A percentile compares a stretch with the other conserved stretches of the same genome.
These are phyloP conservation scores for Irpex lacteus DNA, from an alignment of 1,284 basidiomycete species.

Conservation along the genomic window DNA sequence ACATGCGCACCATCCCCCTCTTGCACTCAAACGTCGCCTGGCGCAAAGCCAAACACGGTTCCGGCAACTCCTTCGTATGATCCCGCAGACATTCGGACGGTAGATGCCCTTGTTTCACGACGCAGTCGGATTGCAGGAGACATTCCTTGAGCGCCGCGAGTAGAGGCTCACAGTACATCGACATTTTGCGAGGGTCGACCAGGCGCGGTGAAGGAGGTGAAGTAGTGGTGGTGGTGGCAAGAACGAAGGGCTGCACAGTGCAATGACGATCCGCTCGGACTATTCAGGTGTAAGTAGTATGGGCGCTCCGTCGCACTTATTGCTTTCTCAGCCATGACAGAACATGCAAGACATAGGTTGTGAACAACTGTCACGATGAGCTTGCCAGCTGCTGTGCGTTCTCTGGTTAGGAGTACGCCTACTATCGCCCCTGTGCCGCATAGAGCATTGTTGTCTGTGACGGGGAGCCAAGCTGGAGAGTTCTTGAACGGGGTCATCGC, in stretches of 20 bases:
- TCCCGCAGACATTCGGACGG: slow-evolving; percentile 79
- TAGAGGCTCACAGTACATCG: slow-evolving; percentile 74
- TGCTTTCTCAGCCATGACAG: slow-evolving; percentile 7
- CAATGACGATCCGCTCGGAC: slow-evolving; percentile 8
- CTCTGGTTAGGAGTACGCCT: slow-evolving; percentile 49
- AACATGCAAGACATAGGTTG: neutral
- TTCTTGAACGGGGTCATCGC: slow-evolving; percentile 90
- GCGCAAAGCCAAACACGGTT: slow-evolving; percentile 70
- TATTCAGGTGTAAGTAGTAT: neutral
- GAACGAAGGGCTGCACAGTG: slow-evolving; percentile 12
- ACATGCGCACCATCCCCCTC: slow-evolving; percentile 73
- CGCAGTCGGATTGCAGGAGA: slow-evolving; percentile 79
- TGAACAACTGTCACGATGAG: slow-evolving; percentile 17
- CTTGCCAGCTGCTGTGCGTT: slow-evolving; percentile 38
- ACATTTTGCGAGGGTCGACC: slow-evolving; percentile 44
- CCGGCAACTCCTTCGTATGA: slow-evolving; percentile 70
- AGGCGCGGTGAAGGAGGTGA: neutral
- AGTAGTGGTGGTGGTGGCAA: slow-evolving; percentile 1
- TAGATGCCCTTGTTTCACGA: slow-evolving; percentile 65
- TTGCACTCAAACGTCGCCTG: slow-evolving; percentile 86
- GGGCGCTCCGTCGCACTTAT: neutral
- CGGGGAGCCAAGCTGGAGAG: slow-evolving; percentile 79
- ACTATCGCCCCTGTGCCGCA: slow-evolving; percentile 61
- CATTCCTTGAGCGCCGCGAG: slow-evolving; percentile 76
- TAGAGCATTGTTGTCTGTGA: slow-evolving; percentile 70